These are phyloP conservation scores for Echinosophora koreensis DNA, from an alignment of 306 rosid species.

Conservation along the genomic window DNA sequence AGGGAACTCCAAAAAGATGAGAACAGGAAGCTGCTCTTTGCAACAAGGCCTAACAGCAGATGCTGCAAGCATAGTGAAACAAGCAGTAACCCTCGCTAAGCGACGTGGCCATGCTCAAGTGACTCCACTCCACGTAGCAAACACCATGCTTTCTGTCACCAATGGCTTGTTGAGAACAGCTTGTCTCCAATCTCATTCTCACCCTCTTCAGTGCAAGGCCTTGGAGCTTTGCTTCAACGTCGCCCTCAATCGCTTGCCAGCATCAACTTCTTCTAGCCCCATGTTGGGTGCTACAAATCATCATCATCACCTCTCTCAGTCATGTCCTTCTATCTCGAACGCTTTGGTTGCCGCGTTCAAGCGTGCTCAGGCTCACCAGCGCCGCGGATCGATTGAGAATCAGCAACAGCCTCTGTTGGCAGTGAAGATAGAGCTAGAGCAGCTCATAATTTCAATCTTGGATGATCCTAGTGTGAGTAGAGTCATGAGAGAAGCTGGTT, in stretches of 20 bases:
- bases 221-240: constrained; percentile 98
- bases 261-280: constrained; percentile 73
- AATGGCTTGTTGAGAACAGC: constrained; percentile 78
- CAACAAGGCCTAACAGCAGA: constrained; percentile 89
- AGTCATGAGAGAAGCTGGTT: constrained; percentile 95
- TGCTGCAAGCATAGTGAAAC: constrained; percentile 76
- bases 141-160: constrained; percentile 75
- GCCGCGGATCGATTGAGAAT: constrained; percentile 93
- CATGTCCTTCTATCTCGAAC: constrained; percentile 79
- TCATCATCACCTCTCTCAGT: constrained; percentile 49
- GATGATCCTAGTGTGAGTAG: constrained; percentile 98
- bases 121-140: constrained; percentile 95
- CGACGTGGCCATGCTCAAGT: constrained; percentile 97
- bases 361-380: constrained; percentile 95
- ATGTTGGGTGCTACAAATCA: constrained; percentile 58
- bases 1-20: constrained; percentile 54
- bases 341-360: constrained; percentile 98
- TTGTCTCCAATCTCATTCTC: constrained; percentile 92
- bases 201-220: constrained; percentile 98
- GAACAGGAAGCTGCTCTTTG: constrained; percentile 79
- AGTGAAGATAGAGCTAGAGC: constrained; percentile 87
- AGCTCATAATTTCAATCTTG: constrained; percentile 84
- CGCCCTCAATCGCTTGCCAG: constrained; percentile 89
- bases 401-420: constrained; percentile 91
- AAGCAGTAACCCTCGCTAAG: constrained; percentile 76